These are phyloP conservation scores for Mycena filopes DNA, from an alignment of 768 basidiomycete genomes.

Conservation along the genomic window DNA sequence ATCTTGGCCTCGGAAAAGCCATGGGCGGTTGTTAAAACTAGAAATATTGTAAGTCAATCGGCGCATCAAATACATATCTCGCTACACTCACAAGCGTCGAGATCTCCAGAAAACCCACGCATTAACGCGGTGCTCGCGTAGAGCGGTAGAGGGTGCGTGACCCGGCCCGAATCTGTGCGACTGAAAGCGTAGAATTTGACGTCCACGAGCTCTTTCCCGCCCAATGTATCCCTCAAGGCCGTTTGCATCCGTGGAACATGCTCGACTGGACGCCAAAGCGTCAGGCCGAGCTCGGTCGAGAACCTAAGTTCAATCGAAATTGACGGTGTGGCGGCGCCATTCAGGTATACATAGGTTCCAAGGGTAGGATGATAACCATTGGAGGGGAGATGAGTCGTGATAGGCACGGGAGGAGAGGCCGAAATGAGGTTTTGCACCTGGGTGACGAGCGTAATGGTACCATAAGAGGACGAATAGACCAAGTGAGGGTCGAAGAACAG, in stretches of 20 bases:
- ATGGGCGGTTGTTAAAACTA: conserved; percentile 26
- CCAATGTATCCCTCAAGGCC: conserved; percentile 28
- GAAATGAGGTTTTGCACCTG: conserved; percentile 19
- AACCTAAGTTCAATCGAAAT: conserved; percentile 11
- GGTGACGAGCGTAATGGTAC: conserved; percentile 1
- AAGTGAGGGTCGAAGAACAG: conserved; percentile 22
- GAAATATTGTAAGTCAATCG: too few relatives aligned
- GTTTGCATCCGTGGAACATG: conserved; percentile 20
- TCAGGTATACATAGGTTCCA: conserved; percentile 8
- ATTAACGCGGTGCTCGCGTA: conserved; percentile 33
- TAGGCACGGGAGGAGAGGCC: not conserved
- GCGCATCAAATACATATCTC: not conserved
- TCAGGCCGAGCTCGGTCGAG: conserved; percentile 3
- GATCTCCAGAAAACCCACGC: conserved; percentile 30
- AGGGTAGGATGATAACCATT: not conserved
- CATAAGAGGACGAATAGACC: conserved; percentile 7
- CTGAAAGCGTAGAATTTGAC: conserved; percentile 39
- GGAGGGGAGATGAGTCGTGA: not conserved
- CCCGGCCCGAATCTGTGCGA: conserved; percentile 13
- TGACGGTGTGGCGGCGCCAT: conserved; percentile 4
- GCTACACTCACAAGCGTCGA: conserved; percentile 29
- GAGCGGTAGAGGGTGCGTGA: conserved; percentile 27
- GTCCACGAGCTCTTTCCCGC: conserved; percentile 31
- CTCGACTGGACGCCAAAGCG: conserved; percentile 1
- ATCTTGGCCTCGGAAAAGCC: conserved; percentile 18